Evolutionary conservation across 1,284 basidiomycete genomes (phyloP), one percentile per base, ranked within the genome.

Genomic region (Testicularia cyperi): DNA sequence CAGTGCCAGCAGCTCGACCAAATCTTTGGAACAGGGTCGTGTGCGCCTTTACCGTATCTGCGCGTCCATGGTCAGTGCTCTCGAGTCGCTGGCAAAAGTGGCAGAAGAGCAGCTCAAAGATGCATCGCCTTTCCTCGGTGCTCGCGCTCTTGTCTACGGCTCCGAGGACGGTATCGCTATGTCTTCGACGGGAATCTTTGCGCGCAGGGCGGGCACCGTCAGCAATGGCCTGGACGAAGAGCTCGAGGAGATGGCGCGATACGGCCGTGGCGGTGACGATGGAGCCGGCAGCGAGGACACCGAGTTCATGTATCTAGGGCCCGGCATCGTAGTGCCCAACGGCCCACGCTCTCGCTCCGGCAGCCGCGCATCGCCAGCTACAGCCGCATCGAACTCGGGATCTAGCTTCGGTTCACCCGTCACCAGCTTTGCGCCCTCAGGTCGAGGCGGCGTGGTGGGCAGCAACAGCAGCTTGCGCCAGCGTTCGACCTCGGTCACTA

Each of bases 261-360:
- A 61, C 35, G 29, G 33, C 27, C 20, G 23, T 9, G 30, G 25
- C 37, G n/a, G n/a, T n/a, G 38, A 36, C 26, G 31, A 44, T 12
- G 63, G 33, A 28, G 43, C 37, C 10, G 34, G 35, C 12, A 24
- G 44, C 16, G 52, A 60, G 15, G 62, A 58, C 14, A 42, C 44
- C 25, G 65, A 64, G 16, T 63, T 68, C 38, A 68, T 71, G 64
- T 71, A 62, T 30, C 49, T 68, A 12, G 67, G 67, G 9, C 69
- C 69, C 15, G 69, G 65, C 26, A 57, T 70, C 13, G 61, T 55
- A 12, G 69, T 68, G 24, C 68, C 68, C 8, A 68, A 70, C 23
- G 68, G 68, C 0, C 65, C 65, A 4, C 37, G 65, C 4, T 40
- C 58, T 4, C 27, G 53, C 20, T 53, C 49, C 12, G 45, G 30